Evolutionary conservation across 1,139 yeast species (phyloP), one percentile per base, ranked within the genome.

Genomic region (Blastobotrys serpentis): DNA sequence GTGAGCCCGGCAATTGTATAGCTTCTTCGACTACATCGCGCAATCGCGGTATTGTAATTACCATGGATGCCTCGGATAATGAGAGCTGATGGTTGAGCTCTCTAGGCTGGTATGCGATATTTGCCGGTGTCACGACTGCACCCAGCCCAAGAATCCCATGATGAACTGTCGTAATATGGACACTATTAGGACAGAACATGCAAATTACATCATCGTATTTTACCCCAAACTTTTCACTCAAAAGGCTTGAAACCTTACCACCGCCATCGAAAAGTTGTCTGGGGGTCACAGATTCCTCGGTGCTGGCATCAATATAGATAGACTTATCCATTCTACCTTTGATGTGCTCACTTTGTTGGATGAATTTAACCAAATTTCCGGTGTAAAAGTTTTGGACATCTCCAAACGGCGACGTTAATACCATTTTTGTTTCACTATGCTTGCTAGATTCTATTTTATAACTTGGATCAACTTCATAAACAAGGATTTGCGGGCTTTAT

Each of bases 61-160:
- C 42, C 6, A 67, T 38, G 49, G 57, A 57, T 18, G 72, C 63
- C 19, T 52, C 47, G 2, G 67, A 55, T 32, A 59, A 56, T 26
- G 52, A 49, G 36, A 70, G 50, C 55, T 71, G 74, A 50, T 66
- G 67, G 16, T 60, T 57, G 8, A 70, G 61, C 52, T 70, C 74
- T 19, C 56, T 59, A 16, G 65, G 58, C 13, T 55, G 53, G 52
- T 69, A 70, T 43, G 64, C 61, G 21, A 64, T 57, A 48, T 67
- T 69, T 1, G 70, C 71, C 2, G 73, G 73, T 3, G 69, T 58
- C 18, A 69, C 56, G 4, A 64, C 50, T 2, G 64, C 73, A 7
- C 71, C 73, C 8, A 61, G 56, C 21, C 62, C 52, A n/a, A 67
- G 54, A 14, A 63, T 56, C 1, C 65, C 69, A 40, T 60, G 58